These are phyloP conservation scores for barrel medic (Medicago truncatula) DNA, from an alignment of 306 rosid genomes.

Conservation along the genomic window DNA sequence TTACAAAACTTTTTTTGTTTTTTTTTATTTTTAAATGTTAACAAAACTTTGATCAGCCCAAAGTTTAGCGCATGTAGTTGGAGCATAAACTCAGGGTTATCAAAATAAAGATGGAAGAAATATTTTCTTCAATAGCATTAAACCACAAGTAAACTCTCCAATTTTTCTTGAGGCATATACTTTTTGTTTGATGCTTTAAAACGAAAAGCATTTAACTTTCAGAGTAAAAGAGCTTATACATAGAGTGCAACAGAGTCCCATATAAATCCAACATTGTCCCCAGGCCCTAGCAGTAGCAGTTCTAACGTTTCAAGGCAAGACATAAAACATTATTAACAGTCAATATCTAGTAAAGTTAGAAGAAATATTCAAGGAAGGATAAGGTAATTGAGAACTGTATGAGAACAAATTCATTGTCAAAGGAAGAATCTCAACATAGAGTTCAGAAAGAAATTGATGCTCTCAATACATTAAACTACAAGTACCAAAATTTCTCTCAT, in stretches of 20 bases:
- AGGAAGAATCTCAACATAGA: slow-evolving; percentile 49
- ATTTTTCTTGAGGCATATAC: too few relatives aligned
- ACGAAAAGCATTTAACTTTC: too few relatives aligned
- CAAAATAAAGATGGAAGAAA: too few relatives aligned
- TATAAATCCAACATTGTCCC: slow-evolving; percentile 40
- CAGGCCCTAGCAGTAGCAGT: neutral
- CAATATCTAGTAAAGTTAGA: slow-evolving; percentile 49
- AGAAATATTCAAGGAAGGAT: slow-evolving; percentile 75
- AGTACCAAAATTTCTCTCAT: slow-evolving; percentile 74
- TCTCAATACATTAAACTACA: slow-evolving; percentile 74
- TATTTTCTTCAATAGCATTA: too few relatives aligned
- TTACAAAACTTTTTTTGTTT: too few relatives aligned
- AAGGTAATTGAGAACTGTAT: slow-evolving; percentile 84
- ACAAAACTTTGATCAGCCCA: too few relatives aligned
- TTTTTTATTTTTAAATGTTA: too few relatives aligned
- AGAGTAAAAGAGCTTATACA: too few relatives aligned
- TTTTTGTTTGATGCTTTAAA: too few relatives aligned
- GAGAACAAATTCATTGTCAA: slow-evolving; percentile 52
- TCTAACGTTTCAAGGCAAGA: slow-evolving; percentile 26
- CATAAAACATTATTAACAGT: slow-evolving; percentile 42
- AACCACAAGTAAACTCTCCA: too few relatives aligned
- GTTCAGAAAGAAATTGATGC: slow-evolving; percentile 66
- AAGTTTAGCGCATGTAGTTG: too few relatives aligned
- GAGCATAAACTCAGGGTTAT: too few relatives aligned
- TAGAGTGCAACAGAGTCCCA: slow-evolving; percentile 65